Evolutionary conservation across 495 filamentous ascomycete genomes (phyloP), one percentile per base, ranked within the genome.

Genomic region (Xanthoparmelia taractica): DNA sequence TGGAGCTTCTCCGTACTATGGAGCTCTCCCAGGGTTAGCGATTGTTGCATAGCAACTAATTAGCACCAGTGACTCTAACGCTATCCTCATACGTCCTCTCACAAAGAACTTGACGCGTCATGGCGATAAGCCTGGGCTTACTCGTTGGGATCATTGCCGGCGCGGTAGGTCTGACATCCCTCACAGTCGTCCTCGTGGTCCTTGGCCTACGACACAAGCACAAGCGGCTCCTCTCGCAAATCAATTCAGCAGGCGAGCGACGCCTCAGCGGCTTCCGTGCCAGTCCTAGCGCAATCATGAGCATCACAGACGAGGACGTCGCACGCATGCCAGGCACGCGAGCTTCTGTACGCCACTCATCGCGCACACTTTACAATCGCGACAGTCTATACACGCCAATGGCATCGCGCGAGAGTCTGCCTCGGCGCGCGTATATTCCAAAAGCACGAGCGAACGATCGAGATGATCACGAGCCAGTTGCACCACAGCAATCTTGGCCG

Each of bases 111-210:
- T 1, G 27, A 52, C 13, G 3, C 50, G 27, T 17, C 29, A 54
- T 54, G 50, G 50, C 50, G 3, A 23, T 54, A 6, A 54, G 50
- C 7, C 20, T 54, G 2, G 13, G 5, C 20, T 54, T 54, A 33
- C 27, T 78, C 43, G 72, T 79, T 52, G 79, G 76, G 52, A 74
- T 80, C 60, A 75, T 78, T 56, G 75, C 76, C 40, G 73, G 72
- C 59, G 74, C 74, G 27, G 73, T 74, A 59, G 56, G 77, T 17
- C 71, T 80, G 61, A 68, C 79, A 36, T 70, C 76, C 17, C 58
- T 68, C 13, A 66, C 70, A 20, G 71, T 75, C 31, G 63, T 75
- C 8, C 66, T 71, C 7, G 73, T 77, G 15, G 66, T 79, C 15
- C 65, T 77, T 36, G 76, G 74, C 72, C 67, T 78, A 34, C 74